Base-by-base conservation (phyloP, 352 stramenopile species). In the Globisporangium parvum region DNA sequence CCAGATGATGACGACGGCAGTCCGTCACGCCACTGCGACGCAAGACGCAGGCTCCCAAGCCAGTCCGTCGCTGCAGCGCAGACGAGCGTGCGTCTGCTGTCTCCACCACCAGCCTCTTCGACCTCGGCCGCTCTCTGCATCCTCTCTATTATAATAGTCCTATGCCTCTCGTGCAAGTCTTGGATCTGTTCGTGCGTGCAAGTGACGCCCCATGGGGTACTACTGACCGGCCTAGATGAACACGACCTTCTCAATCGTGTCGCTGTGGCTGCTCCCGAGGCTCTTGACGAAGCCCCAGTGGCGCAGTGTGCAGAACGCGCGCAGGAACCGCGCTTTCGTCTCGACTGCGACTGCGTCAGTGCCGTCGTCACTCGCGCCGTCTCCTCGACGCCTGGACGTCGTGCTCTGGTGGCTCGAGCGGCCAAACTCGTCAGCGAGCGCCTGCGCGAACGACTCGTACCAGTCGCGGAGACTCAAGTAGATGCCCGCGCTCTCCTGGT, bases 231-330 rank as follows among this genome's bases (percentile, higher is more conserved):
- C 17, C 55, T 73, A 93, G 51, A 93, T 77, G 53, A 93, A 93
- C 28, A 93, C 77, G 14, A 87, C 59, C 62, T 93, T 93, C 57
- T 91, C 75, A n/a, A 91, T 63, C 21, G 73, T 54, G 51, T 88
- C 72, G 33, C 87, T 65, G 41, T 88, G 65, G 53, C 74, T 68
- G 21, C 52, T 39, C 31, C 80, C 70, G 21, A 71, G 63, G 53
- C 64, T 78, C 51, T 73, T 75, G 45, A 85, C 57, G 50, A 85
- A 91, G 2, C 83, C 80, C 73, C 82, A 90, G 55, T 89, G 74
- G 26, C 82, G 70, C 54, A 93, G 47, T 26, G 77, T 88, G 45
- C 76, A 84, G 20, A 90, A 61, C 6, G 73, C 77, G 33, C 82
- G 82, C 12, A 87, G 56, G 50, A 93, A 93, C 1, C 80, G 70